Conservation (phyloP, 805 yeast genomes). For the Pichia ethanolica region DNA sequence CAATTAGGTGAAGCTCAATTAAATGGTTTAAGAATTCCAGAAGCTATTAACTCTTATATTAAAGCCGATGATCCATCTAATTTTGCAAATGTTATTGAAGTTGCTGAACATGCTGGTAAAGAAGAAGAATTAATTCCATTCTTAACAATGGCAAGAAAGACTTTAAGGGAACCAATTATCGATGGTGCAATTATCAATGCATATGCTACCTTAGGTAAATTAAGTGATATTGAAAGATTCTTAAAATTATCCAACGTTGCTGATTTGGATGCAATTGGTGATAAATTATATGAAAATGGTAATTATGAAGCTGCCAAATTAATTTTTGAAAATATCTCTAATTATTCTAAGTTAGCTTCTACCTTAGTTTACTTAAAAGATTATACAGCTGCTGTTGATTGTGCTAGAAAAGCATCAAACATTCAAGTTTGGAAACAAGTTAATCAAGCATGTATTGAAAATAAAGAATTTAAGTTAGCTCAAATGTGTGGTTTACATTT, state of each 20-base stretch:
- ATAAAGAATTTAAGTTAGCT: conserved; percentile 91
- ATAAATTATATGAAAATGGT: conserved; percentile 69
- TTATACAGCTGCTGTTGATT: conserved; percentile 94
- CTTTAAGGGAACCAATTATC: conserved; percentile 82
- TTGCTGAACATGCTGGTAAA: conserved; percentile 92
- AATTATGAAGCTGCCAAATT: conserved; percentile 91
- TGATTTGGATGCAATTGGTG: conserved; percentile 87
- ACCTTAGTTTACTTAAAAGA: conserved; percentile 88
- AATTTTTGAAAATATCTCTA: conserved; percentile 77
- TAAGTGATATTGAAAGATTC: conserved; percentile 76
- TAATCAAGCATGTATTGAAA: conserved; percentile 90
- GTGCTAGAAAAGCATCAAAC: conserved; percentile 96
- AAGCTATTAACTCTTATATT: conserved; percentile 86
- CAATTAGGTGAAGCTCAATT: conserved; percentile 94
- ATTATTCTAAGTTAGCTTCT: conserved; percentile 94
- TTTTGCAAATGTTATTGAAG: conserved; percentile 86
- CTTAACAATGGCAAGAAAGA: conserved; percentile 84
- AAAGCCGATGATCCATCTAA: conserved; percentile 88
- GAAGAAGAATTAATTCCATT: conserved; percentile 87
- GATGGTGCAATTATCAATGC: conserved; percentile 89
- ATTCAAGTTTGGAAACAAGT: conserved; percentile 96
- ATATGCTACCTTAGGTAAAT: conserved; percentile 70
- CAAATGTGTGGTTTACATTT: conserved; percentile 97
- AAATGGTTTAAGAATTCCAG: conserved; percentile 86
- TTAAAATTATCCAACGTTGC: conserved; percentile 88